Evolutionary conservation across 352 stramenopile genomes (phyloP), one percentile per base, ranked within the genome.

Genomic region (Pilasporangium apinafurcum): DNA sequence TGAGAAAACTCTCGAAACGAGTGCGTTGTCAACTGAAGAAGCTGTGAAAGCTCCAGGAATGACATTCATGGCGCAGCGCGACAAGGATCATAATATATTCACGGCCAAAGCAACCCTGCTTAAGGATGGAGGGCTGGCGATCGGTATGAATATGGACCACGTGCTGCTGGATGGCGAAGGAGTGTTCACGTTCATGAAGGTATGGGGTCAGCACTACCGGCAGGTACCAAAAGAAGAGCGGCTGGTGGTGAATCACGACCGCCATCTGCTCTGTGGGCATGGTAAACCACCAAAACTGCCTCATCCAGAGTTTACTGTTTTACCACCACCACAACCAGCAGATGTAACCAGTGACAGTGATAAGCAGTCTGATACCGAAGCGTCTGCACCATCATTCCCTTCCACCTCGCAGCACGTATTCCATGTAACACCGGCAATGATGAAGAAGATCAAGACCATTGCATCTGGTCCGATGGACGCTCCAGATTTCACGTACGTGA

Each of bases 181-280:
- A 1, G 53, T 75, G 39, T 80, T 83, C 53, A 83, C 62, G 8
- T 80, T 86, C 37, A 73, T 77, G 56, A 74, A 62, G 24, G 48
- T 61, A n/a, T 86, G 73, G 69, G 65, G 67, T 6, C 51, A 70
- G 46, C 63, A 74, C 48, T 83, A 80, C 48, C 66, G 60, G 28
- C 48, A 44, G 0, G 37, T 83, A 1, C 26, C 37, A 9, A 53
- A 61, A 18, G 18, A 52, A 2, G 36, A 68, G 8, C 52, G 62
- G 14, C 32, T 62, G 3, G 24, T 41, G 14, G 51, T 83, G 1
- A 60, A 37, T 37, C 69, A 80, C 34, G 67, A 77, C 16, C 65
- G 67, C 2, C 41, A 69, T 6, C 53, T 83, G 27, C 18, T 80
- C 1, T 31, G 13, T 6, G 51, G 48, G 21, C 62, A 39, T 4